A percentile compares a stretch with the other conserved stretches of the same genome.
These are phyloP conservation scores for Epichloe scottii DNA, from an alignment of 2,329 filamentous ascomycete species.

Conservation along the genomic window DNA sequence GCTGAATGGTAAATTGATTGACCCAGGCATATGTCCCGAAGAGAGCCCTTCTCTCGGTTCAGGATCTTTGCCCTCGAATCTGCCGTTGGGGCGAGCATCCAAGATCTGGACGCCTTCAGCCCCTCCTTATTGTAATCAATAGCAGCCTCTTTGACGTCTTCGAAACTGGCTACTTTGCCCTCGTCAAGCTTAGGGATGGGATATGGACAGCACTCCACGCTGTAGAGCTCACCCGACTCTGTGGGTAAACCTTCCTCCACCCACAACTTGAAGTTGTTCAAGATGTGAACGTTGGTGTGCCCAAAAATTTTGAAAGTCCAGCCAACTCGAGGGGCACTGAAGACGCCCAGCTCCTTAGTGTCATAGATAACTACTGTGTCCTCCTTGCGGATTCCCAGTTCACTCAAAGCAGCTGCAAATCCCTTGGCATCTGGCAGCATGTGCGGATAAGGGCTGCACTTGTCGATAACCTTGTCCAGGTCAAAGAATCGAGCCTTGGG, in stretches of 20 bases:
- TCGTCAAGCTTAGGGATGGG: constrained; percentile 49
- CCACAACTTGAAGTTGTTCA: constrained; percentile 97
- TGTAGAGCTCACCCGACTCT: constrained; percentile 65
- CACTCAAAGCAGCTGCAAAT: constrained; percentile 81
- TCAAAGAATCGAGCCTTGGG: constrained; percentile 92
- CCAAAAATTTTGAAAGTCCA: constrained; percentile 92
- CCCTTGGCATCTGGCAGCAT: constrained; percentile 78
- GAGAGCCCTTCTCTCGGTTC: constrained; percentile 79
- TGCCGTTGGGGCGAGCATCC: constrained; percentile 68
- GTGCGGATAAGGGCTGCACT: constrained; percentile 80
- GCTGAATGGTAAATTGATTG: constrained; percentile 69
- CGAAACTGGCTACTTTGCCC: constrained; percentile 63
- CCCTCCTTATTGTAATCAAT: constrained; percentile 70
- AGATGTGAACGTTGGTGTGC: constrained; percentile 72
- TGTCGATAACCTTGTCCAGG: constrained; percentile 82
- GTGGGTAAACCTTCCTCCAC: constrained; percentile 70
- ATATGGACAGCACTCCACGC: constrained; percentile 51
- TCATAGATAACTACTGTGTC: constrained; percentile 94
- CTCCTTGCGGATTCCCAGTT: constrained; percentile 73
- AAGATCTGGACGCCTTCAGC: constrained; percentile 75
- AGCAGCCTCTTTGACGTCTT: constrained; percentile 68
- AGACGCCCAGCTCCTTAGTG: constrained; percentile 79
- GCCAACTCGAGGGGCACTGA: constrained; percentile 82
- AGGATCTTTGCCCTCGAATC: constrained; percentile 71
- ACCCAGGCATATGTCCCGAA: constrained; percentile 85